Base-by-base conservation (phyloP, 176 grass and related monocot genomes). In the Elaeis guineensis region DNA sequence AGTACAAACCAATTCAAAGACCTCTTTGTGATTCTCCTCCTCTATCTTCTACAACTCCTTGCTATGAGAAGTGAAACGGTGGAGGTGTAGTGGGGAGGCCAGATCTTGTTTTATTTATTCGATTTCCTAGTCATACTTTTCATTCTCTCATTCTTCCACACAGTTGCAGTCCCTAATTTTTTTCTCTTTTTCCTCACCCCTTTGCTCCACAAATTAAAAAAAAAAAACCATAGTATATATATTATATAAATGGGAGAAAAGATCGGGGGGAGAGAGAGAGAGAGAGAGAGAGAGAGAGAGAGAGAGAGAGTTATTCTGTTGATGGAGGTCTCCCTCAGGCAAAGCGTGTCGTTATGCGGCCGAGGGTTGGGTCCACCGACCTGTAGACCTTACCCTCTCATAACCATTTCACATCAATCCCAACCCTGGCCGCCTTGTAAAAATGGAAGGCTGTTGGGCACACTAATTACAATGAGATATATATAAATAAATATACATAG, bases 51-150 rank as follows among this genome's bases (percentile, higher is more conserved):
- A 30, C 73, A 57, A 35, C 69, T 61, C 35, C 63, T 70, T 76
- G 68, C 53, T 64, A 35, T 51, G 26, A 56, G 64, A 74, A 64
- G 69, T 56, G 49, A 63, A 73, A 65, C 17, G 16, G n/a, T 32
- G 79, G 62, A 63, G 60, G 68, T 58, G 60, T 69, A 81, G 76
- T 65, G 55, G 50, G 65, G 74, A 71, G 69, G 85, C 65, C 78
- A 64, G 80, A 71, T 82, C 75, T 79, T 95, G 77, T 80, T 76
- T 84, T 68, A 78, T 77, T 87, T 84, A 75, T 90, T 73, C 85
- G 79, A 87, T 79, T 79, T 90, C 80, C 83, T 79, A 87, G 71
- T 90, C 91, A 87, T 79, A 75, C 75, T 74, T 84, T 89, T 83
- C 89, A 61, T 66, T 85, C 75, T 81, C 54, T 63, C 61, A 29